Evolutionary conservation across 2,329 filamentous ascomycete species (phyloP).

Genomic region (Neopestalotiopsis rosae): DNA sequence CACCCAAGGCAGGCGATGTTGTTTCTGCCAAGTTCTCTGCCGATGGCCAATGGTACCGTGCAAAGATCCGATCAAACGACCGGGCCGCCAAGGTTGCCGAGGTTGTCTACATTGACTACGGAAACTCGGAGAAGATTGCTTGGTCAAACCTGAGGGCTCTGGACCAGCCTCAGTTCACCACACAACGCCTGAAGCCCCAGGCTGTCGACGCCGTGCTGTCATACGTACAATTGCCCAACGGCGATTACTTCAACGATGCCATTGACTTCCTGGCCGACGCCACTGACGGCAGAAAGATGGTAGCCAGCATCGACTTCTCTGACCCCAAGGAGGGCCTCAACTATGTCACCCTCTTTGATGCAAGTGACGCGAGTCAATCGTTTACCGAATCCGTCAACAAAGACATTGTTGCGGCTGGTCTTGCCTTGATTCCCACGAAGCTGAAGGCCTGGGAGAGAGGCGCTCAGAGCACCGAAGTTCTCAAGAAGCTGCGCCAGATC

Average conservation of each 20-base stretch:
- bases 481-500: slow-evolving; percentile 74
- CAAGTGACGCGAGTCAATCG: slow-evolving; percentile 60
- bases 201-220: slow-evolving; percentile 86
- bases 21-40: slow-evolving; percentile 90
- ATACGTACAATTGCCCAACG: slow-evolving; percentile 85
- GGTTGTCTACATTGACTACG: slow-evolving; percentile 94
- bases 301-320: slow-evolving; percentile 88
- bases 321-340: slow-evolving; percentile 79
- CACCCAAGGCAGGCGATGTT: slow-evolving; percentile 89
- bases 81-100: slow-evolving; percentile 87
- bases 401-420: slow-evolving; percentile 80
- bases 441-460: slow-evolving; percentile 88
- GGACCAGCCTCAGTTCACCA: slow-evolving; percentile 76
- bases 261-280: slow-evolving; percentile 76
- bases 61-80: slow-evolving; percentile 89
- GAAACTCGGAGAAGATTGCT: slow-evolving; percentile 87
- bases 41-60: slow-evolving; percentile 94
- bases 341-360: slow-evolving; percentile 88
- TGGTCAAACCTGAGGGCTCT: slow-evolving; percentile 87
- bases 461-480: slow-evolving; percentile 69
- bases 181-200: slow-evolving; percentile 84
- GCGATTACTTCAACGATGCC: slow-evolving; percentile 85
- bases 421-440: slow-evolving; percentile 91
- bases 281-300: slow-evolving; percentile 77
- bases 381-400: slow-evolving; percentile 85